Evolutionary conservation across 345 rosid species (phyloP).

Genomic region (Noccaea caerulescens): DNA sequence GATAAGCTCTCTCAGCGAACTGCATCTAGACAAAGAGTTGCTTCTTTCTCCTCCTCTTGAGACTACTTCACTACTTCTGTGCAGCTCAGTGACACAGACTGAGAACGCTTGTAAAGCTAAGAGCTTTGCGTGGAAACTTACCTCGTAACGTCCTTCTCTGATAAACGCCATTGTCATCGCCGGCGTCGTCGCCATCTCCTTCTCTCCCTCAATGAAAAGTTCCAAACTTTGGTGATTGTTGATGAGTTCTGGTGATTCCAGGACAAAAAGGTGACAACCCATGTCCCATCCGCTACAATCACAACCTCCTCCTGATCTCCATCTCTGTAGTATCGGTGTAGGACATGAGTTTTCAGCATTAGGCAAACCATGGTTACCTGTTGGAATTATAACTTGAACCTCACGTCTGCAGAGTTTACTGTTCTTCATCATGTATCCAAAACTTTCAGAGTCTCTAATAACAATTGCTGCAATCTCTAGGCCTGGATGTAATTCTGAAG

Average conservation of each 20-base stretch:
- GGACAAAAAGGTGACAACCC: slow-evolving; percentile 83
- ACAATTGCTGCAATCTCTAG: slow-evolving; percentile 78
- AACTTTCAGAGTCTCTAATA: slow-evolving; percentile 67
- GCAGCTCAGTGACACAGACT: slow-evolving; percentile 75
- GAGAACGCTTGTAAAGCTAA: slow-evolving; percentile 92
- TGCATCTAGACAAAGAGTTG: slow-evolving; percentile 49
- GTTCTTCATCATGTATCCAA: slow-evolving; percentile 50
- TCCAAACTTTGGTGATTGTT: slow-evolving; percentile 58
- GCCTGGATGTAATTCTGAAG: slow-evolving; percentile 55
- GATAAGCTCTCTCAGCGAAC: slow-evolving; percentile 70
- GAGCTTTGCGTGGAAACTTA: slow-evolving; percentile 86
- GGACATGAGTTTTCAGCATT: slow-evolving; percentile 61
- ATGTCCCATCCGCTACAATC: slow-evolving; percentile 99
- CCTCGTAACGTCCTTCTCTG: slow-evolving; percentile 56
- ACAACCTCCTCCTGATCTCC: slow-evolving; percentile 94
- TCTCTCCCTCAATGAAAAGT: slow-evolving; percentile 75
- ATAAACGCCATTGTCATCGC: slow-evolving; percentile 54
- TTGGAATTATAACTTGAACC: slow-evolving; percentile 72
- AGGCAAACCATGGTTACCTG: slow-evolving; percentile 84
- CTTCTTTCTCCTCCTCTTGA: slow-evolving; percentile 37
- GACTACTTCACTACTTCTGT: slow-evolving; percentile 55
- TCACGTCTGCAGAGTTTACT: slow-evolving; percentile 41
- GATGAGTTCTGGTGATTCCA: slow-evolving; percentile 56
- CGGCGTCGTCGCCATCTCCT: slow-evolving; percentile 41
- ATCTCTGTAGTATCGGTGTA: slow-evolving; percentile 75